phyloP scores from a whole-genome alignment of 306 rosid species.

The Citrullus colocynthis region DNA sequence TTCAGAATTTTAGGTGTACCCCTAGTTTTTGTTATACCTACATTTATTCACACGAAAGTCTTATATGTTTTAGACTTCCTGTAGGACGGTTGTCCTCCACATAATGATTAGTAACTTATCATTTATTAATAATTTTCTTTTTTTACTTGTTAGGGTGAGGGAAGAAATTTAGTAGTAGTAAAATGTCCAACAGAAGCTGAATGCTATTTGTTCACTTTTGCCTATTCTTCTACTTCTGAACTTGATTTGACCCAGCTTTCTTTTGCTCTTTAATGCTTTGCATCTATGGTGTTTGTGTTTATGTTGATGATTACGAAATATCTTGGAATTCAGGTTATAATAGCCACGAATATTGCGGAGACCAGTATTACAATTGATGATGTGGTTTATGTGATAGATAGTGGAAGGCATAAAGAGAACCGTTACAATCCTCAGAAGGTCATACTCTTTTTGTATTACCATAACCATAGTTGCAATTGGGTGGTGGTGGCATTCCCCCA shows the following conservation, averaged over 20 bases:
- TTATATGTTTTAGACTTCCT: background rate
- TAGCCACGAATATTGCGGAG: conserved; percentile 96
- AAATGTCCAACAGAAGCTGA: background rate
- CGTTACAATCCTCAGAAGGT: conserved; percentile 96
- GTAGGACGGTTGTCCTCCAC: background rate
- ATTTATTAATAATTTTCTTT: background rate
- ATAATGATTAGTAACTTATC: background rate
- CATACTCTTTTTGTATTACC: background rate
- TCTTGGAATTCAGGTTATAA: conserved; percentile 47
- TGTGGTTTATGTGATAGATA: conserved; percentile 80
- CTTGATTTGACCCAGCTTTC: background rate
- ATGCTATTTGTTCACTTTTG: background rate
- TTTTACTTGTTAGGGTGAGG: background rate
- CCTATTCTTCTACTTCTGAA: background rate
- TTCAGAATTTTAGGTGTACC: background rate
- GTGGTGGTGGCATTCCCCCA: background rate
- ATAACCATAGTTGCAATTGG: background rate
- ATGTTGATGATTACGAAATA: conserved; percentile 4
- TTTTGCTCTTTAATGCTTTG: background rate
- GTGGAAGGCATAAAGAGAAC: conserved; percentile 90
- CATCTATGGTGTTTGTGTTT: background rate
- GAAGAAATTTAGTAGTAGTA: background rate
- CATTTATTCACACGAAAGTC: background rate
- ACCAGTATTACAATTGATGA: conserved; percentile 95
- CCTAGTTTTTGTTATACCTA: background rate